phyloP scores from a whole-genome alignment of 306 rosid genomes.

The Acacia confusa region DNA sequence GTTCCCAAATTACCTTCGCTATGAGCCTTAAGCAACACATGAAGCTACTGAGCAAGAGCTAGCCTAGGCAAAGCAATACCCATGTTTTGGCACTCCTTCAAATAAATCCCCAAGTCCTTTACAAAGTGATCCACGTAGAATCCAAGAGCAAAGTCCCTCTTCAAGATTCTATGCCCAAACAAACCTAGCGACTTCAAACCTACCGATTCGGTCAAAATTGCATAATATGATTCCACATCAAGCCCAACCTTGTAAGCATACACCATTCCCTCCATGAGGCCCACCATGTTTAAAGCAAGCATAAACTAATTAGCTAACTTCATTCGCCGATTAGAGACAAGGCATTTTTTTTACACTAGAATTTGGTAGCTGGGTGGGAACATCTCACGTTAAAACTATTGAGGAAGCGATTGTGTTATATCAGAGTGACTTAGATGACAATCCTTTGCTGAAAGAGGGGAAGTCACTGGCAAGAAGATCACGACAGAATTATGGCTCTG shows the following conservation, averaged over 20 bases:
- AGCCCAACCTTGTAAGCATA: constrained; percentile 83
- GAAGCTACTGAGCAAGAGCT: constrained; percentile 88
- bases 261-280: constrained; percentile 83
- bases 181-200: constrained; percentile 67
- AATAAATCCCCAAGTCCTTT: constrained; percentile 86
- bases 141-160: constrained; percentile 79
- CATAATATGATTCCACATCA: constrained; percentile 60
- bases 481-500: no score
- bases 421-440: no score
- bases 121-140: constrained; percentile 83
- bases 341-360: no score
- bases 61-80: constrained; percentile 79
- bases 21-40: constrained; percentile 72
- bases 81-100: constrained; percentile 84
- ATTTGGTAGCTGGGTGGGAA: no score
- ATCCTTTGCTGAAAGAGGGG: no score
- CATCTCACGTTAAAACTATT: no score
- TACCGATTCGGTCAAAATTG: constrained; percentile 74
- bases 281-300: constrained; percentile 87
- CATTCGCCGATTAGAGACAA: no score
- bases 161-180: constrained; percentile 61
- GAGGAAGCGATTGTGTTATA: no score
- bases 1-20: constrained; percentile 83
- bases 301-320: constrained; percentile 81
- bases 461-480: no score